Evolutionary conservation across 495 filamentous ascomycete genomes (phyloP), one percentile per base, ranked within the genome.

Genomic region (Schizothecium vesticola): DNA sequence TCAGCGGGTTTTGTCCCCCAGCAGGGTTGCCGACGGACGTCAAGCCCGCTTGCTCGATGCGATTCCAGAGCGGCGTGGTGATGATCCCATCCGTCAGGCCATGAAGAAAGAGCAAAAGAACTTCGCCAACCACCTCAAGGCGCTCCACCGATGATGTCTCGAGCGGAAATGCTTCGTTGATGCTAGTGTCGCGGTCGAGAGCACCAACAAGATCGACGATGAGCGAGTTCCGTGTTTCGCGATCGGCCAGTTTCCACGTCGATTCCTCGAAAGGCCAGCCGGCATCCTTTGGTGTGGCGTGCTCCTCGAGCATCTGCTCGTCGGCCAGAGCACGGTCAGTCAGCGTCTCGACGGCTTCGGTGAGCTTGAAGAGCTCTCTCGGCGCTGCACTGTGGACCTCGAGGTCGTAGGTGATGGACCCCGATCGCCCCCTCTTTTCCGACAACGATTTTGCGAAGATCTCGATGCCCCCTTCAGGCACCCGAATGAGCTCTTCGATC

Each of bases 311-410:
- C 92, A 96, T 97, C 67, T 88, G 87, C 83, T 89, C 90, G 71
- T 97, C 94, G 6, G 93, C 94, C 26, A 92, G 75, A 4, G 85
- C 88, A 12, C 92, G 86, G 68, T 94, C 90, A 3, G 84, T 84
- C 57, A 97, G 80, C 59, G 84, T 84, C 70, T 94, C 92, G 70
- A 97, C 84, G 3, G 89, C 86, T 72, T 96, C 91, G 12, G 92
- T 97, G 70, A 99, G 85, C 73, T 87, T 88, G 79, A 96, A 96
- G 33, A 97, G 85, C 72, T 97, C 94, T 51, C 89, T 85, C 1
- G 95, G 94, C 12, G 91, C 80, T 10, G 78, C 80, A 25, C 76
- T 76, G 66, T 82, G 78, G 24, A 79, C 80, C 71, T 80, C 75
- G 56, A 82, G 69, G 67, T 82, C 76, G 74, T 81, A 78, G 66